phyloP scores from a whole-genome alignment of 148 eudicot species.

The Silene latifolia region DNA sequence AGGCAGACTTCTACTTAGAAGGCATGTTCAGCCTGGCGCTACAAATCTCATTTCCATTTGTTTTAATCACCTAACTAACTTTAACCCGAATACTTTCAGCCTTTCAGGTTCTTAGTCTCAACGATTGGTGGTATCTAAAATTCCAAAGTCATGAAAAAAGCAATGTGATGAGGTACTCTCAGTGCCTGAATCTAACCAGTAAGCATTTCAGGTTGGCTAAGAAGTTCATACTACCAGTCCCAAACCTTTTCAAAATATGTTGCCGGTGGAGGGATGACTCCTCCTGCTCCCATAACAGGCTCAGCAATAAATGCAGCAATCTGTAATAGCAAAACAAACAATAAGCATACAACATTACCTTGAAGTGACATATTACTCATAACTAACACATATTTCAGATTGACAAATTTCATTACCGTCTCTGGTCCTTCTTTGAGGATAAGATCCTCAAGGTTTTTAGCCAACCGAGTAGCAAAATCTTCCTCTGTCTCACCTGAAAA shows the following conservation, averaged over 20 bases:
- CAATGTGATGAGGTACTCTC: neutral
- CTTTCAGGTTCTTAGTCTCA: neutral
- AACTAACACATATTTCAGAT: slow-evolving; percentile 4
- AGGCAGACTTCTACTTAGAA: neutral
- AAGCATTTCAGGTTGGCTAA: slow-evolving; percentile 7
- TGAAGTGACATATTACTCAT: neutral
- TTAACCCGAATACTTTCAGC: neutral
- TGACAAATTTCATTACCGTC: slow-evolving; percentile 49
- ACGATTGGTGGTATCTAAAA: neutral
- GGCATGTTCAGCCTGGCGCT: neutral
- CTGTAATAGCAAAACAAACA: slow-evolving; percentile 37
- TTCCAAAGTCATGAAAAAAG: neutral
- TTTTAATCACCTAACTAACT: neutral
- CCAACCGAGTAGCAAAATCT: slow-evolving; percentile 89
- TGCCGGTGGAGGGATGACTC: slow-evolving; percentile 91
- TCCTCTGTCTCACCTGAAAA: slow-evolving; percentile 83
- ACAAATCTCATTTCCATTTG: neutral
- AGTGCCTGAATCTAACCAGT: neutral
- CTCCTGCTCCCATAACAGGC: slow-evolving; percentile 99
- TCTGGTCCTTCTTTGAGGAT: slow-evolving; percentile 95
- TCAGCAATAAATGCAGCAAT: slow-evolving; percentile 99
- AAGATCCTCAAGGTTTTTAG: slow-evolving; percentile 85
- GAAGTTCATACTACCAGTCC: neutral
- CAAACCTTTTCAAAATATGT: slow-evolving; percentile 89
- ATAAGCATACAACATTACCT: neutral